Conservation (phyloP, 2,329 filamentous ascomycete species). For the Scytalidium lignicola region DNA sequence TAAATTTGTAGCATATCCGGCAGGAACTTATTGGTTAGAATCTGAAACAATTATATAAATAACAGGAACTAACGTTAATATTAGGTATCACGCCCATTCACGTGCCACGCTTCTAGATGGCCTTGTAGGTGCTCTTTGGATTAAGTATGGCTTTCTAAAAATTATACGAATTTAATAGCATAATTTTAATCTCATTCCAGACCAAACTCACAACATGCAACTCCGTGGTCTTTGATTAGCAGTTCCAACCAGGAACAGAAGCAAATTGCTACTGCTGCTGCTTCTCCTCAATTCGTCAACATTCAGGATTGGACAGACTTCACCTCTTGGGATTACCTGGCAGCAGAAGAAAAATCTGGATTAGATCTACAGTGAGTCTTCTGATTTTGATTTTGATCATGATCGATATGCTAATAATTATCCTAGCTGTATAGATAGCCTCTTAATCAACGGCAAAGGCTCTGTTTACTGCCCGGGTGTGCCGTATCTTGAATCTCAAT, state of each 20-base stretch:
- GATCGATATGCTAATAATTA: background rate
- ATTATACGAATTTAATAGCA: background rate
- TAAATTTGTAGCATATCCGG: constrained; percentile 30
- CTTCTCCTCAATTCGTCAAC: constrained; percentile 2
- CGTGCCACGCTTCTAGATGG: constrained; percentile 19
- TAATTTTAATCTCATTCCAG: background rate
- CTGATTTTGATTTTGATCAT: background rate
- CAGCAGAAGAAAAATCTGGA: constrained; percentile 2
- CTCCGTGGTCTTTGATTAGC: constrained; percentile 6
- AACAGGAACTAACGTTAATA: background rate
- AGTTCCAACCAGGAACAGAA: constrained; percentile 1
- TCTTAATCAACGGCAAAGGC: constrained; percentile 8
- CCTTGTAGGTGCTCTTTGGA: constrained; percentile 20
- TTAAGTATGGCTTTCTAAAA: constrained; percentile 8
- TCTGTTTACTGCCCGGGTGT: constrained; percentile 8
- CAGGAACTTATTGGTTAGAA: constrained; percentile 24
- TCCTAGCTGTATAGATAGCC: constrained; percentile 2
- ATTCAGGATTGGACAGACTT: constrained; percentile 9
- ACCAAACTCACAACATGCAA: background rate
- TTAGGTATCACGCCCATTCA: constrained; percentile 31
- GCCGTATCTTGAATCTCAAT: background rate
- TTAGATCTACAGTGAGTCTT: constrained; percentile 1
- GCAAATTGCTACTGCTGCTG: constrained; percentile 5
- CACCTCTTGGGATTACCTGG: constrained; percentile 8
- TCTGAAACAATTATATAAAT: background rate